Evolutionary conservation across 192 early-diverging fungal genomes (phyloP), one percentile per base, ranked within the genome.

Genomic region (Backusella macrospora): DNA sequence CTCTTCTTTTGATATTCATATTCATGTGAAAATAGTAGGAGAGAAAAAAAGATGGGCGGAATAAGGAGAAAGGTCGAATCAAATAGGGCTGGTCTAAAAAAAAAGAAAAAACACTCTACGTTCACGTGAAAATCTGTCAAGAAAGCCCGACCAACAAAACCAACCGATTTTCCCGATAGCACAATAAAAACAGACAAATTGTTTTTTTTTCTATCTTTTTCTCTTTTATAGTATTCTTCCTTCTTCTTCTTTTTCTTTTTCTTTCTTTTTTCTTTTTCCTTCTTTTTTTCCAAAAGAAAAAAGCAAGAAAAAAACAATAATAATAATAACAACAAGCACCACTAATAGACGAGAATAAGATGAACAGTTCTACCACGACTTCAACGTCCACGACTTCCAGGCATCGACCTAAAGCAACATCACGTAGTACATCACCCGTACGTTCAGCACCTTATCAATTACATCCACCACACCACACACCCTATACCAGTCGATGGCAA

Each of bases 401-500:
- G 44, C 62, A 37, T 47, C 43, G 37, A 48, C 29, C 23, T 43
- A 39, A 70, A 40, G 39, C 75, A n/a, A 40, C 62, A 38, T 71
- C 75, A 13, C 43, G 69, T 67, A 65, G 68, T 16, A 71, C 68
- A 13, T 76, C 75, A 44, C 75, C 75, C 2, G 38, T 47, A 23
- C 69, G 70, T 21, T n/a, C 63, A 44, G 62, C 70, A 26, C 70
- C 75, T 18, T 76, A 76, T 70, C 70, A 48, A 43, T 59, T 70
- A 59, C 52, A 59, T 59, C 52, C 52, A 23, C 52, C 52, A 59
- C 52, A 34, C 18, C 21, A 59, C 18, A 59, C 52, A 59, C 29
- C 29, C 29, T 15, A 68, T 47, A 44, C 44, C 49, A 16, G 77
- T 55, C 40, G 88, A 47, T 92, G 90, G 92, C 77, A 82, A 29